These are phyloP conservation scores for Heterobasidion parviporum DNA, from an alignment of 1,284 basidiomycete genomes.

Conservation along the genomic window DNA sequence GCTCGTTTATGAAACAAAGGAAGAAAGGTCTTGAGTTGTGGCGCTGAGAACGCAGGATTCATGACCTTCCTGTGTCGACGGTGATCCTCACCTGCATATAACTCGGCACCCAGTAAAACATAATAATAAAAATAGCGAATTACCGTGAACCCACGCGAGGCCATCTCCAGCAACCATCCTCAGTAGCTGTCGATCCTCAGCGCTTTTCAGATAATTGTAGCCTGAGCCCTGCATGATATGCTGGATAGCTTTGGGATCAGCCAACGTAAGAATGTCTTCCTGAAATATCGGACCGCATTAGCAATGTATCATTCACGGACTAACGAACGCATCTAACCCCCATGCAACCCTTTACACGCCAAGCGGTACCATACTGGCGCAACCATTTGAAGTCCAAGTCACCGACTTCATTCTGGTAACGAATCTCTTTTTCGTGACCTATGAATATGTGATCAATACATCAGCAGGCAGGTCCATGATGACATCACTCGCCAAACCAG, in stretches of 20 bases:
- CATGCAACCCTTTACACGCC: slow-evolving; percentile 11
- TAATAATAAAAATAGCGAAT: neutral
- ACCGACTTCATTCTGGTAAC: slow-evolving; percentile 13
- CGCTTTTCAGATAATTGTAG: slow-evolving; percentile 15
- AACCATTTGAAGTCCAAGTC: slow-evolving; percentile 14
- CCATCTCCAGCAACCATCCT: slow-evolving; percentile 12
- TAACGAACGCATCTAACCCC: slow-evolving; percentile 5
- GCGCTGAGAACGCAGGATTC: slow-evolving; percentile 18
- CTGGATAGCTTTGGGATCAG: slow-evolving; percentile 19
- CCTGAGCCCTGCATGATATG: slow-evolving; percentile 18
- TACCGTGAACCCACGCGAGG: slow-evolving; percentile 13
- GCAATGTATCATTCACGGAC: neutral
- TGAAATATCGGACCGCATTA: neutral
- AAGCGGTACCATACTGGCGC: slow-evolving; percentile 13
- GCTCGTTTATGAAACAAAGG: slow-evolving; percentile 12
- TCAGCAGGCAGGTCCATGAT: neutral
- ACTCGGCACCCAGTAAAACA: neutral
- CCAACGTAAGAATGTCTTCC: slow-evolving; percentile 10
- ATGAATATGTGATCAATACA: neutral
- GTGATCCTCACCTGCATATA: slow-evolving; percentile 13
- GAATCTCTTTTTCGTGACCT: slow-evolving; percentile 13
- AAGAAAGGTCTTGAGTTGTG: slow-evolving; percentile 14
- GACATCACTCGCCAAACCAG: neutral
- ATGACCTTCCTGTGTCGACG: slow-evolving; percentile 21
- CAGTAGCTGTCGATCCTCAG: slow-evolving; percentile 6